Conservation (phyloP, 768 basidiomycete genomes). For the Tricholoma furcatifolium region DNA sequence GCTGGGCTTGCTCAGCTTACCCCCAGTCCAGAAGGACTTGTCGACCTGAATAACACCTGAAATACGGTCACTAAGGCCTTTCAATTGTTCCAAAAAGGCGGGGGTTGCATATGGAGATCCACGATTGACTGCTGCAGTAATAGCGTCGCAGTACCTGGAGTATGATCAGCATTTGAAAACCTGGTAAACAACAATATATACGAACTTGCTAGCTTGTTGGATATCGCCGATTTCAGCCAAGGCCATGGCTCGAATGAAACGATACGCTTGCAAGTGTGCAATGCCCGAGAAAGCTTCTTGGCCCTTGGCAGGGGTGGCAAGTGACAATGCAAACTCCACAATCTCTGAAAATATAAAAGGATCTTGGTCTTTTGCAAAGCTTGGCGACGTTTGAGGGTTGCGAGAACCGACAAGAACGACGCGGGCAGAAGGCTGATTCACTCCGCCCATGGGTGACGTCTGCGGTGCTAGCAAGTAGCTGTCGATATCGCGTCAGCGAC, state of each 20-base stretch:
- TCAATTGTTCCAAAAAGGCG: slow-evolving; percentile 69
- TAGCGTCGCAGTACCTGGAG: slow-evolving; percentile 89
- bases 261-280: slow-evolving; percentile 85
- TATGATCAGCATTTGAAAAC: neutral
- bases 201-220: slow-evolving; percentile 71
- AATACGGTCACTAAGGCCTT: slow-evolving; percentile 77
- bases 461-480: slow-evolving; percentile 89
- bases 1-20: slow-evolving; percentile 88
- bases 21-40: slow-evolving; percentile 83
- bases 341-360: slow-evolving; percentile 86
- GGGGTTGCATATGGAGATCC: slow-evolving; percentile 67
- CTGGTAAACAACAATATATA: neutral
- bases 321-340: slow-evolving; percentile 84
- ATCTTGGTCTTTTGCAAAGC: slow-evolving; percentile 67
- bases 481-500: slow-evolving; percentile 1
- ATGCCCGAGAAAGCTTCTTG: slow-evolving; percentile 84
- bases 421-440: slow-evolving; percentile 65
- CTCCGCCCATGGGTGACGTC: slow-evolving; percentile 69
- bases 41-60: slow-evolving; percentile 70
- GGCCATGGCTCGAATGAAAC: slow-evolving; percentile 70
- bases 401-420: slow-evolving; percentile 73
- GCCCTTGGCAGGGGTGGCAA: slow-evolving; percentile 72
- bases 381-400: slow-evolving; percentile 48
- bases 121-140: slow-evolving; percentile 62
- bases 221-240: slow-evolving; percentile 84